These are phyloP conservation scores for Ascochyta lentis DNA, from an alignment of 2,329 filamentous ascomycete genomes.

Conservation along the genomic window DNA sequence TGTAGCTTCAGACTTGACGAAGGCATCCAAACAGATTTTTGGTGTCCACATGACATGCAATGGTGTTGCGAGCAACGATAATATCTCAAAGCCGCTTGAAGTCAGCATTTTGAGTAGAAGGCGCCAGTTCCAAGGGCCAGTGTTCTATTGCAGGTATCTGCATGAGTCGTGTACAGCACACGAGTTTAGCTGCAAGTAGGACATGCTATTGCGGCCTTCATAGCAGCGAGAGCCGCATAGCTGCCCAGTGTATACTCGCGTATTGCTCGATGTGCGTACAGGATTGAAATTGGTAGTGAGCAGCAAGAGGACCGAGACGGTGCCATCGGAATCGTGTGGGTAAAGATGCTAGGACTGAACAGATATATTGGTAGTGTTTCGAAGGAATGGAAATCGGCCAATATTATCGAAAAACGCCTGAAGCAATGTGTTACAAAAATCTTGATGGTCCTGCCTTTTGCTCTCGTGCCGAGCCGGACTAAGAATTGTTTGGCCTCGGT, in stretches of 20 bases:
- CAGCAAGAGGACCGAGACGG: background rate
- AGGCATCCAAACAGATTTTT: background rate
- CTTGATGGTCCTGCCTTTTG: conserved; percentile 24
- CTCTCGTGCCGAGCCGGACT: conserved; percentile 17
- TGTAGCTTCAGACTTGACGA: background rate
- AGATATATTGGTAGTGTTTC: conserved; percentile 32
- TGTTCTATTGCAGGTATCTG: too few species aligned
- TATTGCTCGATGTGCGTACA: background rate
- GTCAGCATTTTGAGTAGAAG: background rate
- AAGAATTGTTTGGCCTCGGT: conserved; percentile 7
- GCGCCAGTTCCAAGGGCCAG: background rate
- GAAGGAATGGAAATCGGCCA: conserved; percentile 32
- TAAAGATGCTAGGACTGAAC: conserved; percentile 28
- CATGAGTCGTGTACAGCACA: too few species aligned
- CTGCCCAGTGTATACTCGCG: background rate
- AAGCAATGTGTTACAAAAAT: conserved; percentile 35
- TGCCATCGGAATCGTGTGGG: conserved; percentile 9
- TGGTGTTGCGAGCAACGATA: background rate
- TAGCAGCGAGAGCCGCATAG: background rate
- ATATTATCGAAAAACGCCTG: conserved; percentile 30
- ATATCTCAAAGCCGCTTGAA: background rate
- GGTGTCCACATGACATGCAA: background rate
- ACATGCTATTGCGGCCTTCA: too few species aligned
- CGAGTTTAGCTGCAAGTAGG: too few species aligned
- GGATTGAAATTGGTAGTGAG: conserved; percentile 6